Percentiles rank a stretch among this genome's conserved stretches.
Evolutionary conservation across 2,329 filamentous ascomycete species (phyloP).

Genomic region (Trichoderma sp.): DNA sequence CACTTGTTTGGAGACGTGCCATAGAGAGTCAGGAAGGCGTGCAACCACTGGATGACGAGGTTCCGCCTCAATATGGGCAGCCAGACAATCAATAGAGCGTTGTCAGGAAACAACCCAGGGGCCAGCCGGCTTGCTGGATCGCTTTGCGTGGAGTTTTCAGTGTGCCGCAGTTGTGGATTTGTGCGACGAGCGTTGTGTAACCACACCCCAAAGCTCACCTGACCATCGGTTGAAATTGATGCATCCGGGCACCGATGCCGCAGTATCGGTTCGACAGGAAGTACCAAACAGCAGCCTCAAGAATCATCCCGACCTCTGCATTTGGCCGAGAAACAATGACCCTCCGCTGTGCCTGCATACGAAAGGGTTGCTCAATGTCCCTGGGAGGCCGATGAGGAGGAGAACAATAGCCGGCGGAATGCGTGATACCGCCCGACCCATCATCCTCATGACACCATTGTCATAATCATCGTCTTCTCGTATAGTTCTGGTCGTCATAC

Average conservation of each 20-base stretch:
- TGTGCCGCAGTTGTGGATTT: neutral
- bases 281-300: neutral
- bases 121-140: neutral
- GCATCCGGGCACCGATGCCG: neutral
- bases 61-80: neutral
- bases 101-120: neutral
- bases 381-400: neutral
- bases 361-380: neutral
- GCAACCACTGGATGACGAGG: neutral
- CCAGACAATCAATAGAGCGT: neutral
- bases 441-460: too few relatives aligned
- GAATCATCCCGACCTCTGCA: neutral
- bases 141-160: neutral
- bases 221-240: constrained; percentile 1
- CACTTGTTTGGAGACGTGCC: too few relatives aligned
- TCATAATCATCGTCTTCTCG: neutral
- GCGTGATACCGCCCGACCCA: neutral
- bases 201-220: neutral
- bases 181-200: constrained; percentile 9
- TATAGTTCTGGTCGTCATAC: neutral
- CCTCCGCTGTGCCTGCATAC: neutral
- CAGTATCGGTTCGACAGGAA: neutral
- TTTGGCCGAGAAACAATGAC: neutral
- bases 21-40: too few relatives aligned
- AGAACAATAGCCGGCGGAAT: neutral